Conservation (phyloP, 1,284 basidiomycete genomes). For the Peniophora sp. region DNA sequence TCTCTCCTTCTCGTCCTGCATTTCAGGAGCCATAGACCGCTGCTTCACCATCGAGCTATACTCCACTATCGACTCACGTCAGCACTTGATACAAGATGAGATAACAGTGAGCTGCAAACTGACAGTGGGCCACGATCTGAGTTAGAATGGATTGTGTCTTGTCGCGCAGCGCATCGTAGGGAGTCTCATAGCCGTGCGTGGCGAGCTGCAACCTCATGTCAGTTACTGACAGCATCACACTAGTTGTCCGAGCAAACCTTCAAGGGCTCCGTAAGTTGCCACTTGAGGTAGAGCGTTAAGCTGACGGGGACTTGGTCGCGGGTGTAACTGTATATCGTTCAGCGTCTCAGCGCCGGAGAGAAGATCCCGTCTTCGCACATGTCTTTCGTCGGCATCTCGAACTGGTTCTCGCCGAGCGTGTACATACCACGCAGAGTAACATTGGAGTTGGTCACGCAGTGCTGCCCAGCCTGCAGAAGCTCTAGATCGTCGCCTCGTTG, state of each 20-base stretch:
- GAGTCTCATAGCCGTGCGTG: conserved; percentile 72
- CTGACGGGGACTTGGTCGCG: conserved; percentile 78
- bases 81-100: background rate
- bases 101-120: conserved; percentile 19
- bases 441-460: conserved; percentile 73
- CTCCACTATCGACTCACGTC: conserved; percentile 25
- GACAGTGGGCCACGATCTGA: conserved; percentile 70
- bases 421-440: conserved; percentile 71
- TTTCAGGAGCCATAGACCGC: conserved; percentile 64
- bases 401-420: conserved; percentile 72
- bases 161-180: conserved; percentile 73
- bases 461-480: conserved; percentile 69
- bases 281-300: conserved; percentile 75
- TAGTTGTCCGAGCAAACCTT: too few species aligned
- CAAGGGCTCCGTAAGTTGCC: conserved; percentile 70
- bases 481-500: conserved; percentile 75
- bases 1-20: conserved; percentile 45
- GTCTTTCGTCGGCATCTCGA: conserved; percentile 80
- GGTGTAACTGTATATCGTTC: conserved; percentile 46
- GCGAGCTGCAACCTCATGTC: conserved; percentile 35
- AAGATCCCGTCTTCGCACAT: conserved; percentile 33
- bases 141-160: conserved; percentile 80
- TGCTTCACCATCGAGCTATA: conserved; percentile 69
- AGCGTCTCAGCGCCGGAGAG: conserved; percentile 14
- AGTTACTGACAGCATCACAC: background rate